Percentiles rank a stretch among this genome's conserved stretches.
Conservation (phyloP, 257 asterid genomes). For the Ocimum tenuiflorum region DNA sequence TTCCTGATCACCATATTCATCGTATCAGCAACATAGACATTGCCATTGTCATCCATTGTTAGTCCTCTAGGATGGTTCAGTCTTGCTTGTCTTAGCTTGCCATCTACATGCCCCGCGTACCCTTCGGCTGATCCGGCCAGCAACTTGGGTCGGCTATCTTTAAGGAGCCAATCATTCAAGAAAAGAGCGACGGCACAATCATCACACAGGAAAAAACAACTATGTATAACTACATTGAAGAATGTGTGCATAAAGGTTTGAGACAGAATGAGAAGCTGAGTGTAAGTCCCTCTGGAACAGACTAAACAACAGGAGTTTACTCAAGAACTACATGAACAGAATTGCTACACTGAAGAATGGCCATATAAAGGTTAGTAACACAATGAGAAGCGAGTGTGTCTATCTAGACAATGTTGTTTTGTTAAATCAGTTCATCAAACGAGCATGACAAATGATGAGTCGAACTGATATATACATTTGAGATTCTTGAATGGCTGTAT, state of each 20-base stretch:
- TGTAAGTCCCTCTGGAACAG: background rate
- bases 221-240: background rate
- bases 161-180: conserved; percentile 11
- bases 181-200: background rate
- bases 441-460: background rate
- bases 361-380: too few species aligned
- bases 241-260: background rate
- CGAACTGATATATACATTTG: background rate
- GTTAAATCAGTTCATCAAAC: background rate
- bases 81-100: conserved; percentile 80
- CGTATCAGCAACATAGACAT: conserved; percentile 87
- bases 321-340: too few species aligned
- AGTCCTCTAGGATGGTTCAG: conserved; percentile 90
- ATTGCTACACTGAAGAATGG: too few species aligned
- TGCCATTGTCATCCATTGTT: conserved; percentile 70
- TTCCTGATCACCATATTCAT: conserved; percentile 85
- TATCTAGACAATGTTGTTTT: background rate
- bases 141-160: conserved; percentile 93
- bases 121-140: conserved; percentile 90
- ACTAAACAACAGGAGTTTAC: too few species aligned
- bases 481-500: conserved; percentile 12
- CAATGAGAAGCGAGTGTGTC: too few species aligned
- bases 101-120: conserved; percentile 83
- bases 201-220: background rate
- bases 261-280: background rate